Evolutionary conservation across 306 rosid species (phyloP).

Genomic region (Biancaea sappan): DNA sequence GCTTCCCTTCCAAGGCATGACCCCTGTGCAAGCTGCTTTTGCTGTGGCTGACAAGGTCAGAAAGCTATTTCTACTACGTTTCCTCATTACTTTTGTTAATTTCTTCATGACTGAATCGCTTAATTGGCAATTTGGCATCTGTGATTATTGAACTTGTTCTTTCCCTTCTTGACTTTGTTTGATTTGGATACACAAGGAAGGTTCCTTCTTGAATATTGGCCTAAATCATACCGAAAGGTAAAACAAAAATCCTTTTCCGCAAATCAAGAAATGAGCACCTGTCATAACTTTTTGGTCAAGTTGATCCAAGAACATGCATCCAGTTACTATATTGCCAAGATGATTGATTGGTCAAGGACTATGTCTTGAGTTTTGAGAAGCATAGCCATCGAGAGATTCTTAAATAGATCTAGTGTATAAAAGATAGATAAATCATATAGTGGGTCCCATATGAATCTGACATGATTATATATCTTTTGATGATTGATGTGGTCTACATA

Average conservation of each 20-base stretch:
- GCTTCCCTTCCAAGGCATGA: slow-evolving; percentile 94
- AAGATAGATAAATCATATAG: not conserved
- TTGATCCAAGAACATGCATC: not conserved
- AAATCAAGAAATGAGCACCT: not conserved
- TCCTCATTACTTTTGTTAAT: not conserved
- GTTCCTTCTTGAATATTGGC: not conserved
- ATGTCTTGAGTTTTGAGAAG: slow-evolving; percentile 1
- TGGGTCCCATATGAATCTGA: not conserved
- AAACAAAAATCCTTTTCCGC: not conserved
- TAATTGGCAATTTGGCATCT: not conserved
- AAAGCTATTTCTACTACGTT: slow-evolving; percentile 13
- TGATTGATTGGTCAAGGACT: slow-evolving; percentile 12
- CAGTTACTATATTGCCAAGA: slow-evolving; percentile 7
- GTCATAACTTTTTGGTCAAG: not conserved
- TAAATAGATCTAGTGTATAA: not conserved
- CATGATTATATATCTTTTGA: not conserved
- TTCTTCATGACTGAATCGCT: not conserved
- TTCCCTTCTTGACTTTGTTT: slow-evolving; percentile 3
- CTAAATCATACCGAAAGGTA: not conserved
- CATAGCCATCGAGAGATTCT: not conserved
- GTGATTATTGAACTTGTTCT: not conserved
- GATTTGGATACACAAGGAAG: slow-evolving; percentile 7
- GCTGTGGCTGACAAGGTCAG: slow-evolving; percentile 92
- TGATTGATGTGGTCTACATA: not conserved
- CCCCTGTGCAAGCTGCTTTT: slow-evolving; percentile 96